A percentile compares a stretch with the other conserved stretches of the same genome.
phyloP scores from a whole-genome alignment of 2,329 filamentous ascomycete species.

The Cadophora sp. region DNA sequence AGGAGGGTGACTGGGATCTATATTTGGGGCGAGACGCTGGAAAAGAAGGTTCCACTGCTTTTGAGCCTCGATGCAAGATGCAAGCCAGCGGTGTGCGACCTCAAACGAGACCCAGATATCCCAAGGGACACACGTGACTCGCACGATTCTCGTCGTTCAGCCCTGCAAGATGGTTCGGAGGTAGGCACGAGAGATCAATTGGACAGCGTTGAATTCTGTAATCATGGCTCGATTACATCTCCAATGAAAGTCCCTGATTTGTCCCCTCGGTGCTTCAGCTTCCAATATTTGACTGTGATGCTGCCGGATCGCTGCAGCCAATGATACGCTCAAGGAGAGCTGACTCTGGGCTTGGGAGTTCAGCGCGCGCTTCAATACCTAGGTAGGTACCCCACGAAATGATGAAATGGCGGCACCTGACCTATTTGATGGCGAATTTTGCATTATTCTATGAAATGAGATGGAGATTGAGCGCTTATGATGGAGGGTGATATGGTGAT shows the following conservation, averaged over 20 bases:
- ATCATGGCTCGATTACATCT: background rate
- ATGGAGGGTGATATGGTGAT: background rate
- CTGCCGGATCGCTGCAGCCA: slow-evolving; percentile 15
- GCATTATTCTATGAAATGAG: slow-evolving; percentile 26
- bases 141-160: background rate
- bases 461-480: slow-evolving; percentile 32
- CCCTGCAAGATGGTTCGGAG: background rate
- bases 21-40: slow-evolving; percentile 15
- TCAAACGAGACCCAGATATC: background rate
- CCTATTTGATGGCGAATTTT: slow-evolving; percentile 21
- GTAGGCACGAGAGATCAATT: background rate
- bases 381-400: slow-evolving; percentile 25
- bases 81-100: slow-evolving; percentile 11
- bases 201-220: background rate
- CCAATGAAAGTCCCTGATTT: background rate
- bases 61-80: slow-evolving; percentile 19
- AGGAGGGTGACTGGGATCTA: background rate
- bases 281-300: slow-evolving; percentile 20
- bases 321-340: slow-evolving; percentile 5
- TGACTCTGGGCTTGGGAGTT: background rate
- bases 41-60: slow-evolving; percentile 6
- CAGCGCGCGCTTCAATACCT: slow-evolving; percentile 35
- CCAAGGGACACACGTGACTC: slow-evolving; percentile 1
- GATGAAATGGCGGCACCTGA: slow-evolving; percentile 29
- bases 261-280: slow-evolving; percentile 20